Evolutionary conservation across 2,329 filamentous ascomycete species (phyloP).

Genomic region (Hyphodiscus sp.): DNA sequence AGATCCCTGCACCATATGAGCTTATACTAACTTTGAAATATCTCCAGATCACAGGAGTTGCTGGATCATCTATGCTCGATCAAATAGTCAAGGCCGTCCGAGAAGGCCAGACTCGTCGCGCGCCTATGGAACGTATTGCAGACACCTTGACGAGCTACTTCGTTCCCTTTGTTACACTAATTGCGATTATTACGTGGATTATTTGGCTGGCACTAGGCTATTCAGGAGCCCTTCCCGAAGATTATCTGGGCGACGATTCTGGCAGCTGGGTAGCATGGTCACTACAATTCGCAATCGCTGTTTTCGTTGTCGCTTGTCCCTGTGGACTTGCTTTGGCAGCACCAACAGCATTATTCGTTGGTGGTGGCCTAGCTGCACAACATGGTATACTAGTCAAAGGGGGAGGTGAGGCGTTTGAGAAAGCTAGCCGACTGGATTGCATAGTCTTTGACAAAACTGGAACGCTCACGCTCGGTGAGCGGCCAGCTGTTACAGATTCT

Average conservation of each 20-base stretch:
- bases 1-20: background rate
- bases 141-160: conserved; percentile 71
- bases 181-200: conserved; percentile 66
- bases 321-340: conserved; percentile 54
- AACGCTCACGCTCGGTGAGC: conserved; percentile 54
- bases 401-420: conserved; percentile 53
- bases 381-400: conserved; percentile 52
- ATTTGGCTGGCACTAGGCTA: conserved; percentile 63
- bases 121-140: conserved; percentile 69
- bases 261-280: conserved; percentile 69
- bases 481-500: conserved; percentile 54
- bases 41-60: conserved; percentile 42
- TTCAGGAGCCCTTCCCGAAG: conserved; percentile 47
- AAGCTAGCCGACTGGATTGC: conserved; percentile 47
- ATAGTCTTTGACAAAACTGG: conserved; percentile 57
- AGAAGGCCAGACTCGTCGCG: conserved; percentile 69
- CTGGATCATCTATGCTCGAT: conserved; percentile 70
- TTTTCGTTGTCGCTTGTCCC: conserved; percentile 56
- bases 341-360: conserved; percentile 53
- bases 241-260: conserved; percentile 46
- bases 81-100: conserved; percentile 71
- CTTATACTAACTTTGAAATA: background rate
- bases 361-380: conserved; percentile 49
- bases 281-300: conserved; percentile 65
- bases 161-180: conserved; percentile 63